These are phyloP conservation scores for Globisporangium abappressorium DNA, from an alignment of 352 stramenopile species.

Conservation along the genomic window DNA sequence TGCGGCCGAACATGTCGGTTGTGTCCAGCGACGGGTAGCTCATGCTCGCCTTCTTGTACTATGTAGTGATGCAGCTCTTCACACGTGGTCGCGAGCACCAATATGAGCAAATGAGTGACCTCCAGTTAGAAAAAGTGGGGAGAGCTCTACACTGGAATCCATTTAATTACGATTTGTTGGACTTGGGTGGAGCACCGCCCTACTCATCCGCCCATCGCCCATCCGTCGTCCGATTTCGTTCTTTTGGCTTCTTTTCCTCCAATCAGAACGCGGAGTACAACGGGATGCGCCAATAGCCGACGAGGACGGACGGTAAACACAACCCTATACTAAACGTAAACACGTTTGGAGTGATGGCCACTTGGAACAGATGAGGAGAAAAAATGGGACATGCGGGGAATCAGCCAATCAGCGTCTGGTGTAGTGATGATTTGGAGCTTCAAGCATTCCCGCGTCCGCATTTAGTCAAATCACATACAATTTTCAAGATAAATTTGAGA, in stretches of 20 bases:
- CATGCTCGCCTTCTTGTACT: not conserved
- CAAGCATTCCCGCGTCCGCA: not conserved
- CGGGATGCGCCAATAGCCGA: too few species aligned
- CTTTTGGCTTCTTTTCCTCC: too few species aligned
- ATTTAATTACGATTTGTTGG: too few species aligned
- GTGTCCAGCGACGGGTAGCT: slow-evolving; percentile 6
- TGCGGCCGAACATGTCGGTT: not conserved
- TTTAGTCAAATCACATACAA: not conserved
- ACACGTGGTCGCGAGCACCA: not conserved
- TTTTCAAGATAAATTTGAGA: not conserved
- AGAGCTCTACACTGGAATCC: too few species aligned
- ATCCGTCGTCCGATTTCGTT: too few species aligned
- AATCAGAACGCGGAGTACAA: too few species aligned
- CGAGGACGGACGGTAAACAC: not conserved
- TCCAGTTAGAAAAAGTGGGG: not conserved
- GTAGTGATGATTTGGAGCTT: not conserved
- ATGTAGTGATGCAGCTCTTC: not conserved
- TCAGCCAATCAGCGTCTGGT: not conserved
- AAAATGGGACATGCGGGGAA: not conserved
- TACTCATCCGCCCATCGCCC: too few species aligned
- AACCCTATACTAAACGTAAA: not conserved
- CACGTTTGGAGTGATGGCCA: too few species aligned
- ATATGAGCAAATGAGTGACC: slow-evolving; percentile 5
- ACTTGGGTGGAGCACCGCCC: too few species aligned
- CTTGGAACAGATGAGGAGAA: not conserved